These are phyloP conservation scores for Sporobolomyces pararoseus DNA, from an alignment of 768 basidiomycete genomes.

Conservation along the genomic window DNA sequence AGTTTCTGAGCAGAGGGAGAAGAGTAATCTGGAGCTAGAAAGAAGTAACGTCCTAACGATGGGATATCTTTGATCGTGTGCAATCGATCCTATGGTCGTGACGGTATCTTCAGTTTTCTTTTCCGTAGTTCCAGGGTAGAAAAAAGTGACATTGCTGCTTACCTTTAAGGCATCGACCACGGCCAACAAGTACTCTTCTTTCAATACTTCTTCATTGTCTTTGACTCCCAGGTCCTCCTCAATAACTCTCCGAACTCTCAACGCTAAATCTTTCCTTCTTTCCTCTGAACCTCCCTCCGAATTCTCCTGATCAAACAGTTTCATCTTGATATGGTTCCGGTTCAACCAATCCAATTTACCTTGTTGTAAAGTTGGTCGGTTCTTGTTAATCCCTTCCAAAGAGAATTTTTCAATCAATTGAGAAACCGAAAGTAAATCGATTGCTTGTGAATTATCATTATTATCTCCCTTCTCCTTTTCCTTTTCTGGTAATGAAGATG, in stretches of 20 bases:
- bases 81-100: slow-evolving; percentile 59
- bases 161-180: slow-evolving; percentile 66
- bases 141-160: background rate
- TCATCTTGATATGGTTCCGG: slow-evolving; percentile 70
- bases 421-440: slow-evolving; percentile 8
- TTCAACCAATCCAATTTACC: slow-evolving; percentile 81
- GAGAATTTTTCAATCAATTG: slow-evolving; percentile 60
- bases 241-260: slow-evolving; percentile 2
- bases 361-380: slow-evolving; percentile 74
- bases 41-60: slow-evolving; percentile 68
- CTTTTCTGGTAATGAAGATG: background rate
- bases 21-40: slow-evolving; percentile 63
- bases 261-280: slow-evolving; percentile 13
- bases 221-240: background rate
- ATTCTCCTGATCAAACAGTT: slow-evolving; percentile 50
- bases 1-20: slow-evolving; percentile 60
- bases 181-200: slow-evolving; percentile 60
- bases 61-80: slow-evolving; percentile 70
- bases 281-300: background rate
- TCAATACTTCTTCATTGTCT: slow-evolving; percentile 7
- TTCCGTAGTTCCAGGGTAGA: background rate
- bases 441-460: background rate
- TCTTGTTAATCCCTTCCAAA: slow-evolving; percentile 68
- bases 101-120: background rate
- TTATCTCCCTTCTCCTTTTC: background rate